These are phyloP conservation scores for Russula vinacea DNA, from an alignment of 768 basidiomycete genomes.

Conservation along the genomic window DNA sequence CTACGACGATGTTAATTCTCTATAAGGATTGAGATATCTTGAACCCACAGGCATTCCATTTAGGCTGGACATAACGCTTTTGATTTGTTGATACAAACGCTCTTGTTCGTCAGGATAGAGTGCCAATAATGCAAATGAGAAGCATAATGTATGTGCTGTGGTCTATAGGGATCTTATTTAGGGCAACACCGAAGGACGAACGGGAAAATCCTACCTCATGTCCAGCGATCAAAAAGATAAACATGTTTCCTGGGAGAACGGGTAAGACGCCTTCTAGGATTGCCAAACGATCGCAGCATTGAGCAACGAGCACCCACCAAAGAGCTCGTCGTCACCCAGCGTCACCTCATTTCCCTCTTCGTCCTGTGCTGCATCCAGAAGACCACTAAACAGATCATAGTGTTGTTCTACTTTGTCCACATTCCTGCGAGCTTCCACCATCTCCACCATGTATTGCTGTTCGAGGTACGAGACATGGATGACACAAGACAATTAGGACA, in stretches of 20 bases:
- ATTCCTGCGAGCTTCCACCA: slow-evolving; percentile 30
- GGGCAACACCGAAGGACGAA: neutral
- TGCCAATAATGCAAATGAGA: slow-evolving; percentile 43
- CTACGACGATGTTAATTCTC: slow-evolving; percentile 6
- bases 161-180: slow-evolving; percentile 32
- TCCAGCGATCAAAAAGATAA: slow-evolving; percentile 38
- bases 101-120: slow-evolving; percentile 44
- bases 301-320: slow-evolving; percentile 7
- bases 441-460: slow-evolving; percentile 34
- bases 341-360: slow-evolving; percentile 23
- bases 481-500: neutral
- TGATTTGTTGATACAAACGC: slow-evolving; percentile 40
- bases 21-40: neutral
- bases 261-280: neutral
- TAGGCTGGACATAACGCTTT: slow-evolving; percentile 33
- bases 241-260: slow-evolving; percentile 30
- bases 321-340: slow-evolving; percentile 31
- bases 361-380: slow-evolving; percentile 30
- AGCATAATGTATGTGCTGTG: slow-evolving; percentile 40
- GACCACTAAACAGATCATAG: slow-evolving; percentile 34
- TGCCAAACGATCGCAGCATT: too few relatives aligned
- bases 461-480: neutral
- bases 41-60: slow-evolving; percentile 18
- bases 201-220: slow-evolving; percentile 32
- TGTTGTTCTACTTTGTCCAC: slow-evolving; percentile 28